Evolutionary conservation across 805 yeast species (phyloP), one percentile per base, ranked within the genome.

Genomic region (Suhomyces prunicola): DNA sequence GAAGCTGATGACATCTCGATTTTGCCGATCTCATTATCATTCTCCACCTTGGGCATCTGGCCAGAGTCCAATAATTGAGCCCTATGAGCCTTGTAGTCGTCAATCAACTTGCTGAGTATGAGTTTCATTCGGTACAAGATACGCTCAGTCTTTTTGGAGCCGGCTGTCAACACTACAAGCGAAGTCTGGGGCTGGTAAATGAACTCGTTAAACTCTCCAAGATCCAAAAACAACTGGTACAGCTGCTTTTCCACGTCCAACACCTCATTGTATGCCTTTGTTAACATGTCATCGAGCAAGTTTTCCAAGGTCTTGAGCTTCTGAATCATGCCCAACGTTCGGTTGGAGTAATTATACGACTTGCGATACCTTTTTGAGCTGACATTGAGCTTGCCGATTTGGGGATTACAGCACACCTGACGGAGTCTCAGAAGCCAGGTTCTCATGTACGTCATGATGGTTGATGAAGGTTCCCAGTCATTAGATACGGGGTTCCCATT

Each of bases 361-460:
- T 47, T 65, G 35, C 61, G 60, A 52, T 66, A 65, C 51, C 64
- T 62, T 29, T 62, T 62, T 0, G 64, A 53, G 12, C 63, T 61
- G 22, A 65, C 41, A 47, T 62, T 61, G 5, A 74, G 54, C 35
- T 65, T 63, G 1, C 79, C 79, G 15, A 75, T 69, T 51, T 81
- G 82, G 0, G 96, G 90, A 69, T 90, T 96, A 54, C 94, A 88
- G 60, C 97, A 93, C 0, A 88, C 77, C 61, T 88, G 90, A 33
- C 98, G 75, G 27, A 93, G 69, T 47, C 80, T 74, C 5, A 77
- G 73, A 6, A 93, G 71, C 94, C 96, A 90, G 9, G 72, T 72
- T 48, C 88, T 75, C 85, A 88, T 80, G n/a, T 68, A 62, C 5
- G 70, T 60, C 50, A 76, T 67, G 26, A 79, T 66, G 1, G 74